phyloP scores from a whole-genome alignment of 2,329 filamentous ascomycete genomes.

The Cryphonectria naterciae region DNA sequence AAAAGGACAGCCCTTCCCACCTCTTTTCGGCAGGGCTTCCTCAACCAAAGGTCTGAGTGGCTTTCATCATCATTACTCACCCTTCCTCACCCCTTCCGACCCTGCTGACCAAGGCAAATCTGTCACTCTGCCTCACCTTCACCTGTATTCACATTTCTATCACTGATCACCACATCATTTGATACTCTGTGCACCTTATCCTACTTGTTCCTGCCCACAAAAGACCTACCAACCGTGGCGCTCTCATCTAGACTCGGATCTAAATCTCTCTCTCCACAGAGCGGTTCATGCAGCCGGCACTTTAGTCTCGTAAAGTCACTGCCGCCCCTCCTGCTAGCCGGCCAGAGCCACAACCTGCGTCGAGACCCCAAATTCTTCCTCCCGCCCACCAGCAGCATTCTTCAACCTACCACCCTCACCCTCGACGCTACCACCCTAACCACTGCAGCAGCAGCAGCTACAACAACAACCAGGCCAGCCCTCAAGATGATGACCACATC shows the following conservation, averaged over 20 bases:
- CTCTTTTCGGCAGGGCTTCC: background rate
- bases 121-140: background rate
- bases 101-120: background rate
- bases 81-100: background rate
- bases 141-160: background rate
- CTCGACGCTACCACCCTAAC: background rate
- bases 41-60: background rate
- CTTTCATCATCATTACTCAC: constrained; percentile 1
- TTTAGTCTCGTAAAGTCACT: constrained; percentile 20
- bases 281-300: constrained; percentile 18
- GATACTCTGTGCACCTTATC: background rate
- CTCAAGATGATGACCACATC: constrained; percentile 41
- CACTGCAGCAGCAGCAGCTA: background rate
- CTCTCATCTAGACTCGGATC: constrained; percentile 14
- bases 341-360: constrained; percentile 26
- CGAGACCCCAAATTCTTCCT: constrained; percentile 14
- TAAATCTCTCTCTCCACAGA: constrained; percentile 4
- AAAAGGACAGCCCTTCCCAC: constrained; percentile 4
- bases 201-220: background rate
- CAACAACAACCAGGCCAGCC: constrained; percentile 38
- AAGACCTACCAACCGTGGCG: constrained; percentile 18
- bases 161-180: background rate
- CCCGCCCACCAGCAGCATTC: background rate
- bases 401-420: background rate
- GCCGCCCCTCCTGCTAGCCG: constrained; percentile 17